These are phyloP conservation scores for Monilinia aucupariae DNA, from an alignment of 2,329 filamentous ascomycete genomes.

Conservation along the genomic window DNA sequence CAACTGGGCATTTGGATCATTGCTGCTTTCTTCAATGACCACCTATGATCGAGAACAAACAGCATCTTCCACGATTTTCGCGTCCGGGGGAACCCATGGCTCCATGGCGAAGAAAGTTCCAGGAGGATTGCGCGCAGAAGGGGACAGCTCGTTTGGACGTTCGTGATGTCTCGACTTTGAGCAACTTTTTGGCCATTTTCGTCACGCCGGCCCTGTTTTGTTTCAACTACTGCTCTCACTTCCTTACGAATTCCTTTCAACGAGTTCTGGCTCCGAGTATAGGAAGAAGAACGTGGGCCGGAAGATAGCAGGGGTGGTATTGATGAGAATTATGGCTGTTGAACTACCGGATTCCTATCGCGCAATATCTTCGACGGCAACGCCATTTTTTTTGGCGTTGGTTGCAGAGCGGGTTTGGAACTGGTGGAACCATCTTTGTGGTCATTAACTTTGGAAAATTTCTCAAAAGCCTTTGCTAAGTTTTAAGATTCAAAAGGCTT, in stretches of 20 bases:
- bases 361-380: conserved; percentile 27
- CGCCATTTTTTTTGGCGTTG: conserved; percentile 31
- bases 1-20: conserved; percentile 32
- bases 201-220: neutral
- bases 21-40: conserved; percentile 37
- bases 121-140: conserved; percentile 40
- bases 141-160: conserved; percentile 32
- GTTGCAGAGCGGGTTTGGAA: conserved; percentile 36
- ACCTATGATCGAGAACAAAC: conserved; percentile 33
- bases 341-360: conserved; percentile 40
- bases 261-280: conserved; percentile 20
- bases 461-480: conserved; percentile 32
- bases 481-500: too few species aligned
- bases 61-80: conserved; percentile 37
- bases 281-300: neutral
- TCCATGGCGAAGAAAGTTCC: conserved; percentile 37
- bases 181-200: neutral
- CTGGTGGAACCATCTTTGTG: conserved; percentile 38
- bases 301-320: conserved; percentile 40
- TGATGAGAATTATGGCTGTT: conserved; percentile 40
- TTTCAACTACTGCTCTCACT: neutral
- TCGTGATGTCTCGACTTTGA: neutral
- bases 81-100: conserved; percentile 38
- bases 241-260: conserved; percentile 33
- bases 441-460: conserved; percentile 38